Evolutionary conservation across 208 protist species (phyloP), one percentile per base, ranked within the genome.

Genomic region (Sergeia podlipaevii): DNA sequence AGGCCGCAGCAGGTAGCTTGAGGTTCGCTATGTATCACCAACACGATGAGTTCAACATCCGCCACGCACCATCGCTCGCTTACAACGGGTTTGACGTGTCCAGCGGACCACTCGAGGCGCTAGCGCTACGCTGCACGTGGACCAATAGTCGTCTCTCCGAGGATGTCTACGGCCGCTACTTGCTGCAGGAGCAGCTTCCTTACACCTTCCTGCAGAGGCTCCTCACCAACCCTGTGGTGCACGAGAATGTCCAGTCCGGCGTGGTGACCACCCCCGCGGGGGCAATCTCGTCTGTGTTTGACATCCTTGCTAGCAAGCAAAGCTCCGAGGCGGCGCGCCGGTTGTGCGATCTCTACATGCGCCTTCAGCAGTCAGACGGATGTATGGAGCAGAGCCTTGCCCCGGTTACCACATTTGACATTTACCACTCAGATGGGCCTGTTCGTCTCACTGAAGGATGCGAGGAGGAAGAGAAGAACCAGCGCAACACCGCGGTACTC

Each of bases 51-150:
- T 72, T 85, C 29, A 78, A 58, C 8, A 48, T 92, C 17, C 32
- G 20, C 45, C 27, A 65, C 33, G 32, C 69, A 37, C 80, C 80
- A n/a, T 70, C 54, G 34, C 42, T 77, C 3, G 59, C 51, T 43
- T 33, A 68, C 28, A 76, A 86, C 52, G 74, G 76, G 17, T 42
- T 92, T 7, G 71, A 89, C 10, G 56, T 67, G 13, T 29, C 68
- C 13, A 74, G 66, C 15, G 74, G 76, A 15, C 82, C 91, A 11
- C 58, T 97, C 24, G 86, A 95, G 69, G 75, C 67, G 13, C 49
- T 94, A 38, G 73, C 76, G 5, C 74, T 70, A 42, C 88, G 88
- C 23, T 55, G 62, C 46, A 53, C 77, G 36, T 97, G 91, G 91
- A 64, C 80, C 45, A 38, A 72, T 38, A 41, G 53, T 1, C 36